phyloP scores from a whole-genome alignment of 2,329 filamentous ascomycete genomes.

The Podosphaera aphanis region DNA sequence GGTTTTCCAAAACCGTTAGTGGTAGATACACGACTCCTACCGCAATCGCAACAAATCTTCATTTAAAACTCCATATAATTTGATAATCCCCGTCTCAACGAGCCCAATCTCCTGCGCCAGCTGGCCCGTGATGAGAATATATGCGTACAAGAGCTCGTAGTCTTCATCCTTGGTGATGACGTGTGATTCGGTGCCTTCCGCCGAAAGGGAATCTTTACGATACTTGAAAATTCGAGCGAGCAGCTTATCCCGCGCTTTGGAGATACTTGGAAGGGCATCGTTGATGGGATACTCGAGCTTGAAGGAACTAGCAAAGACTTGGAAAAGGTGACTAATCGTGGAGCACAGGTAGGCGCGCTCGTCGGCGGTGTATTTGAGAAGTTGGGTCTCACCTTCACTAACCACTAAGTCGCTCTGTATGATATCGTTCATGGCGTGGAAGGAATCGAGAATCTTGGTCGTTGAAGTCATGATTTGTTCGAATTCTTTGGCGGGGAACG shows the following conservation, averaged over 20 bases:
- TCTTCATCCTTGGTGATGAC: conserved; percentile 43
- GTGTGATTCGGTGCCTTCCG: conserved; percentile 3
- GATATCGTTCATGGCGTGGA: conserved; percentile 89
- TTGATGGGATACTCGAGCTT: conserved; percentile 87
- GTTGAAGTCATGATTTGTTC: conserved; percentile 57
- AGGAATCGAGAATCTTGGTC: conserved; percentile 68
- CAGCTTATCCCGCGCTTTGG: conserved; percentile 56
- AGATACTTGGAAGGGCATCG: conserved; percentile 66
- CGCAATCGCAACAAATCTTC: conserved; percentile 30
- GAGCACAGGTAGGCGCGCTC: conserved; percentile 66
- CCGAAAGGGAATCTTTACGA: conserved; percentile 30
- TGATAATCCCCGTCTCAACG: conserved; percentile 36
- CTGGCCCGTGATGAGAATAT: conserved; percentile 47
- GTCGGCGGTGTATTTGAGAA: conserved; percentile 54
- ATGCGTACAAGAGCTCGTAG: conserved; percentile 81
- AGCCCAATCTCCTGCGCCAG: conserved; percentile 39
- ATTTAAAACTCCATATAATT: conserved; percentile 37
- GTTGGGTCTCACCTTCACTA: conserved; percentile 56
- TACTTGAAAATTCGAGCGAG: conserved; percentile 77
- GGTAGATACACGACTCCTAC: neutral
- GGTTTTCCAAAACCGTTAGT: neutral
- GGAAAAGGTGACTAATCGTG: conserved; percentile 69
- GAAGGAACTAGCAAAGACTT: conserved; percentile 74
- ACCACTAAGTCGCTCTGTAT: conserved; percentile 57
- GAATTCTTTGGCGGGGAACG: conserved; percentile 57